phyloP scores from a whole-genome alignment of 495 filamentous ascomycete species.

The Neurospora pannonica region DNA sequence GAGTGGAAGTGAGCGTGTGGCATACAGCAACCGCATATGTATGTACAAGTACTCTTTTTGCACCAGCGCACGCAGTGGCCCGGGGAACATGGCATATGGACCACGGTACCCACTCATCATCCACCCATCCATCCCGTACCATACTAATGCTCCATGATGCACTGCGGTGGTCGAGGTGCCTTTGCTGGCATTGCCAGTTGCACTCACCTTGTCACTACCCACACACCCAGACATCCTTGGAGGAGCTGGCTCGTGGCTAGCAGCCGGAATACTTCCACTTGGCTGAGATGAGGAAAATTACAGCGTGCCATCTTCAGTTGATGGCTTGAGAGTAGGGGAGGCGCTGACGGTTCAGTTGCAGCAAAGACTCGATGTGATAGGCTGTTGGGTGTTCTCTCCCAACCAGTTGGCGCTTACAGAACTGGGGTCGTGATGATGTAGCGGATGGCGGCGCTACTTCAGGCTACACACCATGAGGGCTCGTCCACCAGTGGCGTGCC shows the following conservation, averaged over 20 bases:
- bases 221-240: constrained; percentile 4
- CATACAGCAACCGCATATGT: neutral
- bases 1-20: neutral
- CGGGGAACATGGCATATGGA: neutral
- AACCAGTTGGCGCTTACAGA: constrained; percentile 46
- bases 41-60: neutral
- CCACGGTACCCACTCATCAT: neutral
- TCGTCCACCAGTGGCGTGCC: constrained; percentile 34
- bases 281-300: neutral
- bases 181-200: neutral
- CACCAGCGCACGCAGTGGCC: neutral
- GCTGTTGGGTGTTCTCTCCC: constrained; percentile 26
- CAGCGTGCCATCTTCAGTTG: constrained; percentile 1
- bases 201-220: neutral
- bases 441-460: constrained; percentile 38
- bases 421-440: constrained; percentile 31
- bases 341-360: constrained; percentile 20
- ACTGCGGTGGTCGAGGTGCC: neutral
- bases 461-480: constrained; percentile 18
- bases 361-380: constrained; percentile 32
- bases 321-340: constrained; percentile 1
- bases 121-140: neutral
- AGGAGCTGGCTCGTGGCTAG: constrained; percentile 15
- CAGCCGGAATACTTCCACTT: constrained; percentile 9
- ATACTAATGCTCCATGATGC: neutral